Conservation (phyloP, 2,329 filamentous ascomycete species). For the Periconia macrospinosa region DNA sequence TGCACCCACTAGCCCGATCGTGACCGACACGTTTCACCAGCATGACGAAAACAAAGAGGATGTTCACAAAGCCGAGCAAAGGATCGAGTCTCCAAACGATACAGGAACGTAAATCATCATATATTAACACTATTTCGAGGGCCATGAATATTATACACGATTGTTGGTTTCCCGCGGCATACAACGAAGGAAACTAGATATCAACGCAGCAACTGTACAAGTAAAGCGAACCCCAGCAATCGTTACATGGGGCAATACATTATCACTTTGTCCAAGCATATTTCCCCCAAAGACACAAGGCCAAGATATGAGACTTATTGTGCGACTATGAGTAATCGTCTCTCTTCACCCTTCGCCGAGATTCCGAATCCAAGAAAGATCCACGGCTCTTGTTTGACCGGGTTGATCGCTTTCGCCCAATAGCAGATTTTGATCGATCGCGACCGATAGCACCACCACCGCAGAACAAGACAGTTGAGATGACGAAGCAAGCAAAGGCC, state of each 20-base stretch:
- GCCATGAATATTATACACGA: no score
- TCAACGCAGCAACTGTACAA: no score
- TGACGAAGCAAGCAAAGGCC: conserved; percentile 65
- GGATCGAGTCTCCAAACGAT: no score
- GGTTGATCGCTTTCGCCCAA: conserved; percentile 48
- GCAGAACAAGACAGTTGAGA: conserved; percentile 70
- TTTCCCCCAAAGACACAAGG: not conserved
- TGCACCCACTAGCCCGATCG: conserved; percentile 22
- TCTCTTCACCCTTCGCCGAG: conserved; percentile 63
- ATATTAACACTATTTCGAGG: no score
- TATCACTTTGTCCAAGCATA: not conserved
- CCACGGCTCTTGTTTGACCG: conserved; percentile 48
- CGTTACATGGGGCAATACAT: not conserved
- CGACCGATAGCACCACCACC: conserved; percentile 58
- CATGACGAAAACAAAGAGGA: no score
- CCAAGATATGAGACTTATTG: not conserved
- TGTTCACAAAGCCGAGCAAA: no score
- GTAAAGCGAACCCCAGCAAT: no score
- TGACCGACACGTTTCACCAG: not conserved
- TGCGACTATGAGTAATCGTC: conserved; percentile 64
- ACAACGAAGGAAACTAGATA: no score
- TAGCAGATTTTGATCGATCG: conserved; percentile 35
- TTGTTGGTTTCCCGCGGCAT: no score
- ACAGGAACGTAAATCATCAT: no score
- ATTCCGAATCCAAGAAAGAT: conserved; percentile 59